A percentile compares a stretch with the other conserved stretches of the same genome.
Conservation (phyloP, 768 basidiomycete species). For the Calocybe indica region DNA sequence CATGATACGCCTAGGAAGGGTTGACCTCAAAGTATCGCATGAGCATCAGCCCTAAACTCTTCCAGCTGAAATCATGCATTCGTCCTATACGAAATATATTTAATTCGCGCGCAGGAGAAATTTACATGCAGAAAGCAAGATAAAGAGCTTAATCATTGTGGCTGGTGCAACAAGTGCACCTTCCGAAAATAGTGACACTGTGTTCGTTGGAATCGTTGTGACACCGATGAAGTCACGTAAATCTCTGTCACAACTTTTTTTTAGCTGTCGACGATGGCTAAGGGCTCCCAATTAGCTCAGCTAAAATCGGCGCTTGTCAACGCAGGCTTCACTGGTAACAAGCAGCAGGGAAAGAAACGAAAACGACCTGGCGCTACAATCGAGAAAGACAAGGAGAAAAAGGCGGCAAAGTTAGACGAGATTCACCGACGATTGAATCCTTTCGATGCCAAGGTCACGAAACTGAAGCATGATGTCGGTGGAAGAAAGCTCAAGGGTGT, state of each 20-base stretch:
- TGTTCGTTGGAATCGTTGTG: not conserved
- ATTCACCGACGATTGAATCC: constrained; percentile 87
- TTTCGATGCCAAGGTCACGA: constrained; percentile 91
- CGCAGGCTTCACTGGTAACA: constrained; percentile 67
- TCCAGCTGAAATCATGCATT: no score
- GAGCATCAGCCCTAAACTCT: no score
- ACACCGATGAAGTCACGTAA: constrained; percentile 15
- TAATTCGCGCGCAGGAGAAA: no score
- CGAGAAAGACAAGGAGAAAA: constrained; percentile 81
- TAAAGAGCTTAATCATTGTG: no score
- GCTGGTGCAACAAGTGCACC: no score
- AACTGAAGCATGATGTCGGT: constrained; percentile 89
- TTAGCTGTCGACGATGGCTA: constrained; percentile 43
- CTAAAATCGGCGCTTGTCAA: constrained; percentile 80
- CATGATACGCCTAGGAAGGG: no score
- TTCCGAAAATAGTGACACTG: no score
- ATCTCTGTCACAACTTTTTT: constrained; percentile 13
- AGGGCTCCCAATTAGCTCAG: constrained; percentile 87
- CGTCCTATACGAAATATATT: no score
- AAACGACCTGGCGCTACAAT: constrained; percentile 46
- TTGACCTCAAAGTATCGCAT: no score
- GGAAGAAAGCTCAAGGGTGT: constrained; percentile 83
- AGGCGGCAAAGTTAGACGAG: constrained; percentile 70
- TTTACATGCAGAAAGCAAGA: no score
- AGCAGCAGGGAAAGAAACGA: constrained; percentile 59